Conservation (phyloP, 768 basidiomycete species). For the Melanogaster broomeanus region DNA sequence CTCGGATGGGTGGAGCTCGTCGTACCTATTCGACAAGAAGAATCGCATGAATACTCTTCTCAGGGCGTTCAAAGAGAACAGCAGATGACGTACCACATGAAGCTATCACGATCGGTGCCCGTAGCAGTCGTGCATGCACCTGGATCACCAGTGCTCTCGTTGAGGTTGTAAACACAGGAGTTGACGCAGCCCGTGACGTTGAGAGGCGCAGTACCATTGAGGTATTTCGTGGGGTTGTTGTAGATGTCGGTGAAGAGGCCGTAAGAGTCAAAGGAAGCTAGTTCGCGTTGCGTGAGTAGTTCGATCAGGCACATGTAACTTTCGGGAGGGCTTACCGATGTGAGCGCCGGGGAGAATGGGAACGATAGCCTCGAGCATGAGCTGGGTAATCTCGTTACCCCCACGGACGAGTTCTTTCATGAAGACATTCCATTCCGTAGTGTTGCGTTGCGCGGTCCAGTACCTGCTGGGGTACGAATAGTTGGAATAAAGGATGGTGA, state of each 20-base stretch:
- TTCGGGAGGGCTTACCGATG: constrained; percentile 46
- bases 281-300: background rate
- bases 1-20: constrained; percentile 63
- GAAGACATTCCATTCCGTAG: constrained; percentile 57
- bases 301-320: background rate
- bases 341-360: constrained; percentile 53
- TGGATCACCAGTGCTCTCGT: constrained; percentile 23
- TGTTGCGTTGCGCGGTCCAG: constrained; percentile 52
- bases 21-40: constrained; percentile 20
- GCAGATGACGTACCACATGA: constrained; percentile 49
- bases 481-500: constrained; percentile 46
- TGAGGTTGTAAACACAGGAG: constrained; percentile 43
- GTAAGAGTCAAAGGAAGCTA: constrained; percentile 64
- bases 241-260: constrained; percentile 61
- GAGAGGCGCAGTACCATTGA: constrained; percentile 64
- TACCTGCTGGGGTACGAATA: constrained; percentile 50
- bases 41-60: background rate
- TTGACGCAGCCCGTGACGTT: constrained; percentile 57
- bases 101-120: constrained; percentile 52
- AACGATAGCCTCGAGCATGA: constrained; percentile 51
- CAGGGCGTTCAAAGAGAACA: background rate
- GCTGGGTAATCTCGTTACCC: constrained; percentile 52
- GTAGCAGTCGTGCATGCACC: constrained; percentile 36
- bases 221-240: constrained; percentile 48
- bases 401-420: constrained; percentile 54